Evolutionary conservation across 2,329 filamentous ascomycete genomes (phyloP), one percentile per base, ranked within the genome.

Genomic region (Pseudopithomyces maydicus): DNA sequence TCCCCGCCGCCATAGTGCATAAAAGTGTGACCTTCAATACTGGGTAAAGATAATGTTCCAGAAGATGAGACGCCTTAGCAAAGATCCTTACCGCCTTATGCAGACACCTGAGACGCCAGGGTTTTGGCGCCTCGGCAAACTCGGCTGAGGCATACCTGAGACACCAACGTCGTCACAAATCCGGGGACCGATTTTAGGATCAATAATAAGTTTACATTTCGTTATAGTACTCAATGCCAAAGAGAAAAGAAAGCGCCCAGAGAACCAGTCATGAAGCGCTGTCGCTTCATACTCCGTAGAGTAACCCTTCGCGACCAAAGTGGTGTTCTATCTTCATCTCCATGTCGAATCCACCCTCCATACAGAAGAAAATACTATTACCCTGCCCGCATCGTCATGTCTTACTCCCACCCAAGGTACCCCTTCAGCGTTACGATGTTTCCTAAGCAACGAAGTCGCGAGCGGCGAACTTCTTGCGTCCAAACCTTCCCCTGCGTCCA

Each of bases 191-290:
- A 12, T 20, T 11, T 44, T 36, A 36, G 14, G 7, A 26, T 29
- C 39, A 36, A 52, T 56, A 63, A 63, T 72, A 74, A 54, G 54
- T 67, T 68, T 74, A 74, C 69, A 72, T 70, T 70, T 67, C 65
- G 63, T 68, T 33, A 66, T 60, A 59, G 29, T 58, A 59, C 54
- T 59, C 20, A 63, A 56, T 63, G 64, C 54, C 61, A 49, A 55
- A 59, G 43, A 58, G 64, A 53, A 48, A 55, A 65, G 64, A 58
- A 61, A 52, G 61, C 65, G 61, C 67, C 62, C 57, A 67, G 53
- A 70, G 66, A 69, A 62, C 68, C 67, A 70, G 69, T 69, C 68
- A 67, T 64, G 68, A 73, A 73, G 68, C 65, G 61, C 66, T 67
- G 54, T 51, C 58, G 68, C 68, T 70, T 66, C 69, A 68, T 68